Percentiles rank a stretch among this genome's conserved stretches.
Conservation (phyloP, 2,329 filamentous ascomycete species). For the Calycina herbarum region DNA sequence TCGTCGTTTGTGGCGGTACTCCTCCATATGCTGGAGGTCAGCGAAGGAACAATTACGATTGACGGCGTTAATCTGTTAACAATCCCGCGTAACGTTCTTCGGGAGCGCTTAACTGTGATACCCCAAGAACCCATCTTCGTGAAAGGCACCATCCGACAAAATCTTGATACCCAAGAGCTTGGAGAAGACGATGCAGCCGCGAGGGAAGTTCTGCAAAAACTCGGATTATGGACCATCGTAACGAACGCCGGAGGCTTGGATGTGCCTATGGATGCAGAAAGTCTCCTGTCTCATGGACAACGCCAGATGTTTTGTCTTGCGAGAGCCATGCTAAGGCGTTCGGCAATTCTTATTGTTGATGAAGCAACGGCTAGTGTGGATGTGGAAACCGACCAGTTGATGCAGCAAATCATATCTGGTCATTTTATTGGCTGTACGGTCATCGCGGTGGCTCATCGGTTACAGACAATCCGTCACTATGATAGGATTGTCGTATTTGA, state of each 20-base stretch:
- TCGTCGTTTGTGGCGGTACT: neutral
- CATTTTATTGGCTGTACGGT: conserved; percentile 56
- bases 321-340: conserved; percentile 44
- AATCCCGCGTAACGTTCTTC: conserved; percentile 46
- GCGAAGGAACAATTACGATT: neutral
- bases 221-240: conserved; percentile 34
- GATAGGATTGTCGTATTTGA: conserved; percentile 9
- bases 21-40: conserved; percentile 1
- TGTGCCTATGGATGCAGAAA: conserved; percentile 42
- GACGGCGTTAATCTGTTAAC: conserved; percentile 5
- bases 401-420: conserved; percentile 45
- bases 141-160: conserved; percentile 81
- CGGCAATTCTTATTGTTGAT: conserved; percentile 44
- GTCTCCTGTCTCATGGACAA: conserved; percentile 65
- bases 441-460: conserved; percentile 39
- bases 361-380: conserved; percentile 47
- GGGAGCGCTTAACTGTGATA: conserved; percentile 89
- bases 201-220: conserved; percentile 39
- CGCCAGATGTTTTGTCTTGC: conserved; percentile 51
- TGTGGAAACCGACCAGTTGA: conserved; percentile 27
- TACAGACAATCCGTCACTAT: conserved; percentile 49
- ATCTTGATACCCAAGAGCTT: conserved; percentile 77
- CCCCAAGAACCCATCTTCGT: conserved; percentile 93
- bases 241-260: conserved; percentile 18
- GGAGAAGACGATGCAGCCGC: conserved; percentile 65